Evolutionary conservation across 192 early-diverging fungal species (phyloP), one percentile per base, ranked within the genome.

Genomic region (Dissophora ornata): DNA sequence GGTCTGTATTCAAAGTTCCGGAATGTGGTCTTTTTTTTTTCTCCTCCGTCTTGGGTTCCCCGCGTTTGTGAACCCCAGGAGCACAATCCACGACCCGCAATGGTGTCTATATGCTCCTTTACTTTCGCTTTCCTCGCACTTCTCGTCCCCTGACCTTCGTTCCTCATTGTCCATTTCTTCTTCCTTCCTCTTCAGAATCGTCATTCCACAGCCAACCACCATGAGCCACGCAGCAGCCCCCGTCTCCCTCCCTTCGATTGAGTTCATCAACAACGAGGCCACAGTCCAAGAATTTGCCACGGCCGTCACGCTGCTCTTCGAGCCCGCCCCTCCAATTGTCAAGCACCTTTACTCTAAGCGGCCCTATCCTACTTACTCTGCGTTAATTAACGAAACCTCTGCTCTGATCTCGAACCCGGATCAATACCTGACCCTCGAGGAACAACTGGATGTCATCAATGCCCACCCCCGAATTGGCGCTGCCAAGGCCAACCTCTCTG

Each of bases 401-500:
- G 80, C 86, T 55, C 52, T 67, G 21, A 57, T 86, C 30, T 49
- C 80, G 56, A 82, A 85, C 56, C 81, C 85, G 34, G 62, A 80
- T 40, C 69, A 85, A 26, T 53, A 59, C 48, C 79, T 94, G 42
- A 86, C 81, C 34, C 57, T 84, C 0, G 71, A 84, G 33, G 91
- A 94, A 74, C 87, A 92, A 66, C 74, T 94, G 28, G 87, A 87
- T 19, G 86, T 97, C 12, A 88, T 97, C 66, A 95, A 95, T 74
- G 94, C 94, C 2, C 95, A 97, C 69, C 93, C 95, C 24, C 87
- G 93, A 22, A 94, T 97, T 63, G 95, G 95, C 58, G 91, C 89
- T 41, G 85, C 79, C 55, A 87, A 88, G 28, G 79, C 67, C 19
- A 88, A 88, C 32, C 83, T 94, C 32, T 94, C 93, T 7, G 87